Conservation (phyloP, 179 eudicot species). For the Actinidia chinensis region DNA sequence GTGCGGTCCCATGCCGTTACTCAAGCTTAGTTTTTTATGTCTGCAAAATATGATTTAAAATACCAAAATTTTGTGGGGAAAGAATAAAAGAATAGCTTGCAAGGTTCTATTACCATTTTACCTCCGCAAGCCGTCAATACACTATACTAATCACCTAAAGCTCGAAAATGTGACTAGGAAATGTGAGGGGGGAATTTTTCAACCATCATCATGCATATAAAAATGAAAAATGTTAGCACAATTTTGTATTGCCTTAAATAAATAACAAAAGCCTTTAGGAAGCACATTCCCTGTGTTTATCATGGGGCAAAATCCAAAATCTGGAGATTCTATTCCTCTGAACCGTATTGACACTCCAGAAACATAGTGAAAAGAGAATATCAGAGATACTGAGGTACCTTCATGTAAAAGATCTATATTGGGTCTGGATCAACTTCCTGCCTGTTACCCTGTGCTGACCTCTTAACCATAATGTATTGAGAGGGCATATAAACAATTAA, state of each 20-base stretch:
- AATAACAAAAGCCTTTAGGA: background rate
- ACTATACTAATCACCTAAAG: background rate
- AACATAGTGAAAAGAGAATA: background rate
- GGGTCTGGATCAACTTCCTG: conserved; percentile 79
- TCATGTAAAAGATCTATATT: conserved; percentile 84
- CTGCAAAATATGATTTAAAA: too few species aligned
- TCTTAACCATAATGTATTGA: conserved; percentile 67
- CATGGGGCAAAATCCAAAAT: background rate
- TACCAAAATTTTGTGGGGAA: too few species aligned
- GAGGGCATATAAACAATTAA: conserved; percentile 11
- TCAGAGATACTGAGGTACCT: conserved; percentile 39
- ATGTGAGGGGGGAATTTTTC: background rate
- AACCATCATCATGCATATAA: background rate
- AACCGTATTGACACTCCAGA: background rate
- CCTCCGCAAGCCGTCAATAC: too few species aligned
- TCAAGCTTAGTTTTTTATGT: too few species aligned
- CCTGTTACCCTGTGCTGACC: conserved; percentile 74
- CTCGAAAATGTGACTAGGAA: background rate
- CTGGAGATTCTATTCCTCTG: background rate
- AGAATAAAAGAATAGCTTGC: background rate
- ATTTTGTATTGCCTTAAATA: too few species aligned
- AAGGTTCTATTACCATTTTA: conserved; percentile 4
- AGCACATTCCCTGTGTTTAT: background rate
- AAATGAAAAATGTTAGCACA: background rate
- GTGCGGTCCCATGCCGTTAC: too few species aligned